Evolutionary conservation across 805 yeast genomes (phyloP).

Genomic region (Millerozyma acaciae): DNA sequence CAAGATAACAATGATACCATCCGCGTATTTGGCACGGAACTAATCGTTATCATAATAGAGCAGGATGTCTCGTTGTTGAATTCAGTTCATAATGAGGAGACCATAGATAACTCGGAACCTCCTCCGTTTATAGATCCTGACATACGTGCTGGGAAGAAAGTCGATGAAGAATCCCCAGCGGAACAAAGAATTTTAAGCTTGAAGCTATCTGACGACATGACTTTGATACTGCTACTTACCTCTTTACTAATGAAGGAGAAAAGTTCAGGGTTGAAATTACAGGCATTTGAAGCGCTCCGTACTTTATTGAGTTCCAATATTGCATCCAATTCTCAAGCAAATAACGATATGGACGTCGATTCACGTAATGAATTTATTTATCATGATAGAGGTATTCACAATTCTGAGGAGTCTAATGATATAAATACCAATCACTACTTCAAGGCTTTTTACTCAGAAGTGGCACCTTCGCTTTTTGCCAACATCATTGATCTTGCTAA

Average conservation of each 20-base stretch:
- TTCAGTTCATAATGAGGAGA: constrained; percentile 26
- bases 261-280: constrained; percentile 71
- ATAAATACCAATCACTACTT: constrained; percentile 46
- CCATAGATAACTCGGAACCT: constrained; percentile 27
- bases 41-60: constrained; percentile 75
- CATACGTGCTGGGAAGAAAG: constrained; percentile 1
- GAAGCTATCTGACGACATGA: constrained; percentile 52
- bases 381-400: neutral
- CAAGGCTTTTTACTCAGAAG: constrained; percentile 55
- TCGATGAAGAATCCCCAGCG: constrained; percentile 9
- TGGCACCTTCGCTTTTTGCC: constrained; percentile 55
- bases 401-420: constrained; percentile 22
- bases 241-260: constrained; percentile 59
- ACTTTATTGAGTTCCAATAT: constrained; percentile 61
- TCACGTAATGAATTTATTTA: constrained; percentile 6
- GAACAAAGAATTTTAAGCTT: constrained; percentile 18
- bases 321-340: constrained; percentile 18
- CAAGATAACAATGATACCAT: constrained; percentile 44
- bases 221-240: constrained; percentile 51
- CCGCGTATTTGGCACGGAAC: constrained; percentile 73
- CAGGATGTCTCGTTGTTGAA: constrained; percentile 69
- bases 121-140: constrained; percentile 9
- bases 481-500: constrained; percentile 40
- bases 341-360: constrained; percentile 7
- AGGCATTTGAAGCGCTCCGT: constrained; percentile 79